Evolutionary conservation across 352 stramenopile genomes (phyloP), one percentile per base, ranked within the genome.

Genomic region (Pythium phragmiticola): DNA sequence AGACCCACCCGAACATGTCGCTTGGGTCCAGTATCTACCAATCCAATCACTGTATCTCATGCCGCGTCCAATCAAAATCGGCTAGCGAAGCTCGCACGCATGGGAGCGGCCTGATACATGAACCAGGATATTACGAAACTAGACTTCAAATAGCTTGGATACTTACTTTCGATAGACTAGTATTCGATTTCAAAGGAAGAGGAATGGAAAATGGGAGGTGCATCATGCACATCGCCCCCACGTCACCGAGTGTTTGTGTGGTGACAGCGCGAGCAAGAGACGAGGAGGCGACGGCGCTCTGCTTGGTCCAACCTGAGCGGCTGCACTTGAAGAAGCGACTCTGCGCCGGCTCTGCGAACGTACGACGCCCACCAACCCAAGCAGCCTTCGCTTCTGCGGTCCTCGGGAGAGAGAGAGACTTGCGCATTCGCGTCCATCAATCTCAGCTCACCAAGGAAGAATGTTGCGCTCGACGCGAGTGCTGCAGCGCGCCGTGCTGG

Each of bases 401-500:
- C 2, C 9, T 37, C 33, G 6, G 6, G 9, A 37, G 4, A 39
- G 34, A 39, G 34, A 13, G 3, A 11, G 26, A 23, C 16, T 48
- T 39, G 42, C 26, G 23, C 54, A 60, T 37, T 60, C 56, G 30
- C 21, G 42, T 30, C 46, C 54, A 55, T 39, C 26, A 43, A 17
- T 45, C 8, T 53, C 7, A 30, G 26, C 26, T 30, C 26, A 30
- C 26, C 4, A 30, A 30, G 26, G 26, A 30, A 3, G 26, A 5
- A 45, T 64, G 57, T 37, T 54, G 34, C 30, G 49, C 30, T 43
- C 51, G 36, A 65, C 37, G 55, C 66, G 60, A 16, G 63, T 34
- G n/a, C 39, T 60, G 51, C 54, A 55, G 48, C 39, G 62, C 62
- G 43, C 59, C 26, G 28, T 65, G 70, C 43, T 57, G 49, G 33